Evolutionary conservation across 2,329 filamentous ascomycete species (phyloP).

Genomic region (Aspergillus vadensis): DNA sequence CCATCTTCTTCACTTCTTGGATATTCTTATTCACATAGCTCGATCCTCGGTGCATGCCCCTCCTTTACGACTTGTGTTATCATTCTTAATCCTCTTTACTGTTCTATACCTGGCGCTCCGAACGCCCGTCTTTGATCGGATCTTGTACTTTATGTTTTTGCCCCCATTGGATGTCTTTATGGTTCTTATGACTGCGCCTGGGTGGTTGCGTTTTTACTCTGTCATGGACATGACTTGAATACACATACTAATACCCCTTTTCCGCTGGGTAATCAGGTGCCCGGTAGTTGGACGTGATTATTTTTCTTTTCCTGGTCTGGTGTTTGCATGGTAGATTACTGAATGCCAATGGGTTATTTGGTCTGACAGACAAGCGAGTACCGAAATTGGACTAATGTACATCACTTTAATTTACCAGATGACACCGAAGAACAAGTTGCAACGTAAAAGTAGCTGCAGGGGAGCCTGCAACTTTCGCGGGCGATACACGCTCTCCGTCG

Average conservation of each 20-base stretch:
- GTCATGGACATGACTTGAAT: slow-evolving; percentile 10
- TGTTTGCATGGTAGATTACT: neutral
- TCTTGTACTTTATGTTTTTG: slow-evolving; percentile 6
- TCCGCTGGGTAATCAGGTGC: neutral
- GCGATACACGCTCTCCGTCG: too few relatives aligned
- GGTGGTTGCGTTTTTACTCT: slow-evolving; percentile 10
- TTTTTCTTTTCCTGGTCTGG: neutral
- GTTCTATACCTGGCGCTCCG: slow-evolving; percentile 22
- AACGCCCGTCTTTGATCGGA: slow-evolving; percentile 9
- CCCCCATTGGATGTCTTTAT: slow-evolving; percentile 20
- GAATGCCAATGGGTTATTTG: neutral
- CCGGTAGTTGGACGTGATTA: neutral
- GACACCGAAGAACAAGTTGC: too few relatives aligned
- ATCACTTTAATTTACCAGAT: neutral
- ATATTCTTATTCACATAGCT: slow-evolving; percentile 26
- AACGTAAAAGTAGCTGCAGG: too few relatives aligned
- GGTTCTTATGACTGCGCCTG: slow-evolving; percentile 19
- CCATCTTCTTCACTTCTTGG: slow-evolving; percentile 19
- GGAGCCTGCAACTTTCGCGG: too few relatives aligned
- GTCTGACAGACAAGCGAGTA: neutral
- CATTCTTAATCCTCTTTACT: slow-evolving; percentile 15
- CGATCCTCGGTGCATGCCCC: slow-evolving; percentile 13
- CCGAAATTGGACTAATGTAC: neutral
- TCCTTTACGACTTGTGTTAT: slow-evolving; percentile 18
- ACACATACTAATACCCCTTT: slow-evolving; percentile 4